Conservation (phyloP, 257 asterid species). For the Thymus mandschuricus region DNA sequence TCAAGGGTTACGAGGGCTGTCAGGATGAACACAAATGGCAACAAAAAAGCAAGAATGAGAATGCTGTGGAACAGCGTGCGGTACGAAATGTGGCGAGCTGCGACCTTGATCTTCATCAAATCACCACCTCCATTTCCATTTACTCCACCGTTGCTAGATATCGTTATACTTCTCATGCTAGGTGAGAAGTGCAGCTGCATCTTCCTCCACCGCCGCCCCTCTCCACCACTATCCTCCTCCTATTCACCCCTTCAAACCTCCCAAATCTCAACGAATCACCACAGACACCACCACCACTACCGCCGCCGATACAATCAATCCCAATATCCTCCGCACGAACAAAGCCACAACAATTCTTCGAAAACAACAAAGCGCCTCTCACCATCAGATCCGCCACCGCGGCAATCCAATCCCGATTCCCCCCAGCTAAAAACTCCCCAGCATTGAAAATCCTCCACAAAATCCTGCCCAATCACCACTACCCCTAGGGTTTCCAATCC, state of each 20-base stretch:
- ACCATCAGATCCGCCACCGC: slow-evolving; percentile 58
- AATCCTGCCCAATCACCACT: slow-evolving; percentile 38
- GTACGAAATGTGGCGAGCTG: slow-evolving; percentile 87
- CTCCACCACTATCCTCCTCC: slow-evolving; percentile 48
- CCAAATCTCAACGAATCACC: slow-evolving; percentile 38
- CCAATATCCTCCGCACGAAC: slow-evolving; percentile 23
- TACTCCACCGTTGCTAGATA: slow-evolving; percentile 75
- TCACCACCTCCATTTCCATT: slow-evolving; percentile 64
- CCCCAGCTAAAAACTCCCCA: slow-evolving; percentile 36
- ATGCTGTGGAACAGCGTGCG: slow-evolving; percentile 89
- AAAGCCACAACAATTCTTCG: slow-evolving; percentile 37
- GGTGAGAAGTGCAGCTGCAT: slow-evolving; percentile 99
- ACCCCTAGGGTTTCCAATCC: slow-evolving; percentile 44
- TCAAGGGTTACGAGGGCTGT: slow-evolving; percentile 97
- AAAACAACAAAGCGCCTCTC: slow-evolving; percentile 37
- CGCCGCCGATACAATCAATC: slow-evolving; percentile 30
- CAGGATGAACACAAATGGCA: slow-evolving; percentile 95
- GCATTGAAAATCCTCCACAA: slow-evolving; percentile 33
- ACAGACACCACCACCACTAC: slow-evolving; percentile 39
- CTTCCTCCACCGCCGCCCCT: slow-evolving; percentile 63
- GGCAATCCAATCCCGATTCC: slow-evolving; percentile 43
- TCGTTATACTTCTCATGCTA: slow-evolving; percentile 99
- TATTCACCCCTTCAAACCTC: slow-evolving; percentile 36
- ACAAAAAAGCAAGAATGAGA: slow-evolving; percentile 85
- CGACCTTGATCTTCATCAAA: slow-evolving; percentile 98